phyloP scores from a whole-genome alignment of 1,139 yeast species.

The Debaryomyces coudertii region DNA sequence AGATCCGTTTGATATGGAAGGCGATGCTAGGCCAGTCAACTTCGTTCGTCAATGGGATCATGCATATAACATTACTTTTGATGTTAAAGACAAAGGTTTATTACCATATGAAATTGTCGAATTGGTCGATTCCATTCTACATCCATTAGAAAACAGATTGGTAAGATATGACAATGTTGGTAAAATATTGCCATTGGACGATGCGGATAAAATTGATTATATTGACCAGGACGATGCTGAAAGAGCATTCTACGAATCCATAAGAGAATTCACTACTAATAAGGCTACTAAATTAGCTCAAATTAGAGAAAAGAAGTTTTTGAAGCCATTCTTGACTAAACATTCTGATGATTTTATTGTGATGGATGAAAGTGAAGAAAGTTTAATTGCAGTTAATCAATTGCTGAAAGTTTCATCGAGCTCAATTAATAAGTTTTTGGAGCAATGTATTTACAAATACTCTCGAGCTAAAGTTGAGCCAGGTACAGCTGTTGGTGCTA shows the following conservation, averaged over 20 bases:
- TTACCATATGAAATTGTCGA: constrained; percentile 71
- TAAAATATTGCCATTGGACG: constrained; percentile 43
- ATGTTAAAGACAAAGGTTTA: constrained; percentile 57
- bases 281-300: constrained; percentile 62
- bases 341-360: constrained; percentile 44
- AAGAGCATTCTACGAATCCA: constrained; percentile 75
- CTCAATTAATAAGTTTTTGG: constrained; percentile 69
- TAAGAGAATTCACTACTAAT: constrained; percentile 60
- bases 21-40: constrained; percentile 95
- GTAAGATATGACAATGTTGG: constrained; percentile 78
- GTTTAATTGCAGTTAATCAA: constrained; percentile 64
- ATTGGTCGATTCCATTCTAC: constrained; percentile 56
- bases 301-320: constrained; percentile 58
- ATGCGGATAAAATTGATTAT: constrained; percentile 54
- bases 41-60: constrained; percentile 96
- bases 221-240: constrained; percentile 88
- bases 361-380: constrained; percentile 51
- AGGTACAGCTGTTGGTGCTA: constrained; percentile 99
- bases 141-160: constrained; percentile 62
- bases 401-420: constrained; percentile 67
- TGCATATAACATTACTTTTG: constrained; percentile 71
- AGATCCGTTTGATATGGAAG: constrained; percentile 99
- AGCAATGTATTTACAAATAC: constrained; percentile 79
- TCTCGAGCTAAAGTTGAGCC: constrained; percentile 94
- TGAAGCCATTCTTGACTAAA: constrained; percentile 35